Evolutionary conservation across 306 rosid species (phyloP).

Genomic region (Quercus aquifolioides): DNA sequence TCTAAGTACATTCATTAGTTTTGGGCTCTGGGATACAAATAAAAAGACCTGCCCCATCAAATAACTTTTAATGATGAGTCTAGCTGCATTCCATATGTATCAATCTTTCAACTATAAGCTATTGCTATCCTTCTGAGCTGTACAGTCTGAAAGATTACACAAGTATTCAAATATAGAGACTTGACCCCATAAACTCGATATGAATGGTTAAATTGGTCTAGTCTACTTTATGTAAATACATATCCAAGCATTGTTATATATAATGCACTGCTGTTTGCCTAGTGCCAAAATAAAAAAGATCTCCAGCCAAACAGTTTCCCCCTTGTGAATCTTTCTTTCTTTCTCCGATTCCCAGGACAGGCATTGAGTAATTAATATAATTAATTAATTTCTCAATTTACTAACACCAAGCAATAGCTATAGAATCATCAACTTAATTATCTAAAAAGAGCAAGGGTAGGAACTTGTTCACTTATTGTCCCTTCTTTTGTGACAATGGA

Average conservation of each 20-base stretch:
- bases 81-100: not conserved
- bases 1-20: not conserved
- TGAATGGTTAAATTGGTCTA: not conserved
- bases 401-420: too few relatives aligned
- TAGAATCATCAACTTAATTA: not conserved
- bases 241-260: not conserved
- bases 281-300: not conserved
- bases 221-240: not conserved
- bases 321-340: not conserved
- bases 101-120: not conserved
- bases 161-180: not conserved
- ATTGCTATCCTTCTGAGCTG: not conserved
- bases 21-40: not conserved
- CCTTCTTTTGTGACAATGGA: not conserved
- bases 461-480: slow-evolving; percentile 16
- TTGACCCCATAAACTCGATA: not conserved
- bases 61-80: not conserved
- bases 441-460: slow-evolving; percentile 39
- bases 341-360: not conserved
- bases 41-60: not conserved
- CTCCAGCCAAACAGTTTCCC: not conserved
- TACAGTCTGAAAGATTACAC: not conserved
- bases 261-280: not conserved
- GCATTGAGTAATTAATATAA: not conserved
- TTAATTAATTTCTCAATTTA: too few relatives aligned